A percentile compares a stretch with the other conserved stretches of the same genome.
phyloP scores from a whole-genome alignment of 768 basidiomycete species.

The Sarcomyxa edulis region DNA sequence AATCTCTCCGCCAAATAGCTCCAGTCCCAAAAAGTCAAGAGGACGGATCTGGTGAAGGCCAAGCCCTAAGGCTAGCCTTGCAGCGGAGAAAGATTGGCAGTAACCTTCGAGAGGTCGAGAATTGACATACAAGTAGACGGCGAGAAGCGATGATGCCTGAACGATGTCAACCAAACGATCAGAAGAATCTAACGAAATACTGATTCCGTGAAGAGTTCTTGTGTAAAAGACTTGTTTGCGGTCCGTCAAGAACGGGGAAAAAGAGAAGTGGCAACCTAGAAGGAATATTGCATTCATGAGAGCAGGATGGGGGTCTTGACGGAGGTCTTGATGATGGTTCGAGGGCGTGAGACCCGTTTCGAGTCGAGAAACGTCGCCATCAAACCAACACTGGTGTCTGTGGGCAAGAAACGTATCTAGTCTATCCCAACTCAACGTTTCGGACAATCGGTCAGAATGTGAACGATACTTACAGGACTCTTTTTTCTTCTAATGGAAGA shows the following conservation, averaged over 20 bases:
- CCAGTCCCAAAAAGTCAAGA: conserved; percentile 12
- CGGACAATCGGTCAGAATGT: too few relatives aligned
- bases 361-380: conserved; percentile 42
- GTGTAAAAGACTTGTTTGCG: conserved; percentile 45
- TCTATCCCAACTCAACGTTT: too few relatives aligned
- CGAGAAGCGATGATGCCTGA: conserved; percentile 55
- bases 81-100: conserved; percentile 53
- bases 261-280: conserved; percentile 51
- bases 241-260: conserved; percentile 30
- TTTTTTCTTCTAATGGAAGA: conserved; percentile 18
- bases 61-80: conserved; percentile 56
- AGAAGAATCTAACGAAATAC: conserved; percentile 45
- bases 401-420: conserved; percentile 52
- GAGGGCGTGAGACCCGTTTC: conserved; percentile 16
- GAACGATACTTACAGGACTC: conserved; percentile 23
- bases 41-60: conserved; percentile 50
- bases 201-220: conserved; percentile 44
- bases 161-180: conserved; percentile 55
- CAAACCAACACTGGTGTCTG: conserved; percentile 55
- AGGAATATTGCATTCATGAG: conserved; percentile 60
- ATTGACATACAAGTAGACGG: conserved; percentile 55
- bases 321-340: conserved; percentile 20
- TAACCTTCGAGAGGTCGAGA: conserved; percentile 54
- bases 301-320: conserved; percentile 43
- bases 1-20: conserved; percentile 9